Conservation (phyloP, 2,329 filamentous ascomycete species). For the Anthostomella pinea region DNA sequence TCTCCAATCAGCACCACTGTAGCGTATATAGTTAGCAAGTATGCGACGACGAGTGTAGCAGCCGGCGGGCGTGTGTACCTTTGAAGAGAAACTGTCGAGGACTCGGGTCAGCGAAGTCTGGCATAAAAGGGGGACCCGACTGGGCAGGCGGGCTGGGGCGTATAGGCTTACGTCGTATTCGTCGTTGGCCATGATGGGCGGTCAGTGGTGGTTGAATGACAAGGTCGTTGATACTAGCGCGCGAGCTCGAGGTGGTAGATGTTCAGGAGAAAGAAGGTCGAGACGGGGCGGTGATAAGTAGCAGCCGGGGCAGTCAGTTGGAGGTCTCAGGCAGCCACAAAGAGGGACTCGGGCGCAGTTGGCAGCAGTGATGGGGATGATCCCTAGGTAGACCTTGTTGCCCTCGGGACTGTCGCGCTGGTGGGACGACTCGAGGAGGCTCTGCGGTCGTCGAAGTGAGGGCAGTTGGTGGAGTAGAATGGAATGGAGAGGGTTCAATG, state of each 20-base stretch:
- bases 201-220: slow-evolving; percentile 16
- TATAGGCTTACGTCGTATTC: slow-evolving; percentile 89
- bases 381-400: no score
- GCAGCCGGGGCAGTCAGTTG: no score
- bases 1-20: slow-evolving; percentile 97
- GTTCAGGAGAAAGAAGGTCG: slow-evolving; percentile 9
- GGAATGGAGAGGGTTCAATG: no score
- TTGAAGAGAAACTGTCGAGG: slow-evolving; percentile 91
- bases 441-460: no score
- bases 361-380: background rate
- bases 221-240: slow-evolving; percentile 14
- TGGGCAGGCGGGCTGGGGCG: slow-evolving; percentile 23
- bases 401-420: no score
- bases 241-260: slow-evolving; percentile 4
- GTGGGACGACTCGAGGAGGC: no score
- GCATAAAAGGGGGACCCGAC: slow-evolving; percentile 18
- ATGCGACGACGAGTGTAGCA: slow-evolving; percentile 20
- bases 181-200: slow-evolving; percentile 89
- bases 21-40: slow-evolving; percentile 29
- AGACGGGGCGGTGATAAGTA: background rate
- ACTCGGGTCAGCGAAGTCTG: slow-evolving; percentile 33
- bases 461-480: no score
- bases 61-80: slow-evolving; percentile 52
- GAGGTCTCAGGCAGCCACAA: background rate
- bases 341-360: background rate